Evolutionary conservation across 768 basidiomycete genomes (phyloP).

Genomic region (Paxillus involutus): DNA sequence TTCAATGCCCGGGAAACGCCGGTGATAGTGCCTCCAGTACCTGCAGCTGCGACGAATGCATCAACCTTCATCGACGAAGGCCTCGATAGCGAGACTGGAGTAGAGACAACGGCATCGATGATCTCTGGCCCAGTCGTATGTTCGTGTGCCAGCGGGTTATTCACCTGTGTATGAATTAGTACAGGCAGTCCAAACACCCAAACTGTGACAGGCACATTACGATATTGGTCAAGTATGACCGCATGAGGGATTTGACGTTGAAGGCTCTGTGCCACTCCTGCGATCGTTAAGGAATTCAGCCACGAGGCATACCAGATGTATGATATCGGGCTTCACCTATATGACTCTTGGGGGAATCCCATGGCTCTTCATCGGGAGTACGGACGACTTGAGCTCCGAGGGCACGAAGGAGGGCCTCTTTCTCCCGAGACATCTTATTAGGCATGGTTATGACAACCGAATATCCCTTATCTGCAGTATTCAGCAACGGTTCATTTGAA

Average conservation of each 20-base stretch:
- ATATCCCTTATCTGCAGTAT: conserved; percentile 89
- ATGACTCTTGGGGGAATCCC: conserved; percentile 87
- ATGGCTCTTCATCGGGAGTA: conserved; percentile 87
- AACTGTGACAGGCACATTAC: conserved; percentile 51
- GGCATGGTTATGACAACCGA: conserved; percentile 88
- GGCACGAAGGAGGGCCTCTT: conserved; percentile 87
- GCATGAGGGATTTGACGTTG: conserved; percentile 77
- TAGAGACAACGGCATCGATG: conserved; percentile 69
- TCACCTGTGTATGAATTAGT: conserved; percentile 40
- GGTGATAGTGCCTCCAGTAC: conserved; percentile 95
- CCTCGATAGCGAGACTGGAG: conserved; percentile 53
- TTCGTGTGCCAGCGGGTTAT: conserved; percentile 93
- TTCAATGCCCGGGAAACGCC: conserved; percentile 81
- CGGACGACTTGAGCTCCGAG: conserved; percentile 94
- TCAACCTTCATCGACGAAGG: conserved; percentile 79
- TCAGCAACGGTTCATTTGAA: conserved; percentile 47
- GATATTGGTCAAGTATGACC: conserved; percentile 92
- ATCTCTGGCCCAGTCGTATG: conserved; percentile 91
- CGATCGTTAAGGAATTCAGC: conserved; percentile 85
- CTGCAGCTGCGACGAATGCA: conserved; percentile 81
- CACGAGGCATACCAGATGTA: conserved; percentile 49
- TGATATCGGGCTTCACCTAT: conserved; percentile 67
- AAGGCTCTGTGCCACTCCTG: conserved; percentile 82
- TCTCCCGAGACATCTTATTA: conserved; percentile 96
- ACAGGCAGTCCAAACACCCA: neutral